A percentile compares a stretch with the other conserved stretches of the same genome.
Evolutionary conservation across 345 rosid genomes (phyloP).

Genomic region (Hypericum androsaemum): DNA sequence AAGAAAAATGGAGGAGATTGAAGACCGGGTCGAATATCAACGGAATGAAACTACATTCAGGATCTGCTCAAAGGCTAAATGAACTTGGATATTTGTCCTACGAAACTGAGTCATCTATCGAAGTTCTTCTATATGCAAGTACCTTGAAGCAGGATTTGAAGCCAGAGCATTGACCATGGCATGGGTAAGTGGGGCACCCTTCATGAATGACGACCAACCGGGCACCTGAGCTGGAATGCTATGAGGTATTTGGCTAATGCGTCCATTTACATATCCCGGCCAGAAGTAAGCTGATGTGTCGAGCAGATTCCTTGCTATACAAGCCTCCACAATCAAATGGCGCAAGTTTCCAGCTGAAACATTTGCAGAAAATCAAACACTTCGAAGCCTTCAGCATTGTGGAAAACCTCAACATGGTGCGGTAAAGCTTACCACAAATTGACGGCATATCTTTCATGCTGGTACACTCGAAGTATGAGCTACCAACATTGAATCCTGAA

Average conservation of each 20-base stretch:
- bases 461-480: background rate
- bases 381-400: no score
- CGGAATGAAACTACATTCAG: conserved; percentile 1
- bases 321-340: no score
- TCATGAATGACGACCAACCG: conserved; percentile 5
- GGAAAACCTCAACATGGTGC: background rate
- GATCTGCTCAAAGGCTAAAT: conserved; percentile 3
- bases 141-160: conserved; percentile 4
- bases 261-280: background rate
- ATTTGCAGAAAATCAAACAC: no score
- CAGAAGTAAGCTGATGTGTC: no score
- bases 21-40: conserved; percentile 38
- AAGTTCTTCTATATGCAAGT: conserved; percentile 2
- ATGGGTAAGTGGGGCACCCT: conserved; percentile 3
- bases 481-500: conserved; percentile 4
- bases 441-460: conserved; percentile 4
- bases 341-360: no score
- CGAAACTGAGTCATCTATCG: conserved; percentile 7
- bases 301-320: no score
- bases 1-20: conserved; percentile 47
- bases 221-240: conserved; percentile 3
- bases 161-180: conserved; percentile 1
- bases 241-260: conserved; percentile 2
- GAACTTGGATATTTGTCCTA: conserved; percentile 8
- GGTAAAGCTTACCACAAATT: background rate